phyloP scores from a whole-genome alignment of 108 stramenopile species.

The Nitzschia sp. region DNA sequence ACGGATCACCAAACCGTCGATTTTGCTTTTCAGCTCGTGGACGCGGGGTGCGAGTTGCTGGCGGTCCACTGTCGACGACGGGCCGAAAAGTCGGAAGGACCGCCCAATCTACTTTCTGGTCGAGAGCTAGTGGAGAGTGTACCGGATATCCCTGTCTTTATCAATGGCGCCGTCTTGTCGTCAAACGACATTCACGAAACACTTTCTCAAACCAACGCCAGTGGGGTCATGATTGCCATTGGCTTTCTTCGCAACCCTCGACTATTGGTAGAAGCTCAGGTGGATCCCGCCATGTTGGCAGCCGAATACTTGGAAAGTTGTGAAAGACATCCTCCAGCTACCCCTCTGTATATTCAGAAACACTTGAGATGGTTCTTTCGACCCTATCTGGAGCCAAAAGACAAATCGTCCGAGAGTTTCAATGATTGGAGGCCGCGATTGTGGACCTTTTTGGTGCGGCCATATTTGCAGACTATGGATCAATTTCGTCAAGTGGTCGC shows the following conservation, averaged over 20 bases:
- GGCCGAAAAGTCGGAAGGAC: constrained; percentile 43
- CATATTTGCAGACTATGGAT: constrained; percentile 41
- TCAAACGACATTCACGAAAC: constrained; percentile 16
- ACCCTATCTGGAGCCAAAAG: constrained; percentile 34
- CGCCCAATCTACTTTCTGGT: constrained; percentile 41
- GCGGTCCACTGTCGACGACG: constrained; percentile 52
- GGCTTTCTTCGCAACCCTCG: constrained; percentile 49
- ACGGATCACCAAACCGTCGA: constrained; percentile 34
- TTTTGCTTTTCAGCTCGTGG: constrained; percentile 33
- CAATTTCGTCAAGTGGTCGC: constrained; percentile 57
- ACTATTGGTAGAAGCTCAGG: constrained; percentile 7
- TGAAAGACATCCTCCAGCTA: constrained; percentile 51
- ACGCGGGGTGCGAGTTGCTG: constrained; percentile 46
- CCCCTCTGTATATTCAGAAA: constrained; percentile 55
- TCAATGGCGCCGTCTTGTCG: constrained; percentile 42
- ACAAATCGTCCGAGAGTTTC: constrained; percentile 32
- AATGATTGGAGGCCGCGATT: constrained; percentile 48
- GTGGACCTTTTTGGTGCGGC: constrained; percentile 60
- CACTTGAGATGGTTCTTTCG: constrained; percentile 70
- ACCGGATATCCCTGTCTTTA: constrained; percentile 32
- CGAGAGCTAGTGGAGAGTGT: constrained; percentile 35
- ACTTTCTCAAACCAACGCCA: constrained; percentile 38
- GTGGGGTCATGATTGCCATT: constrained; percentile 54
- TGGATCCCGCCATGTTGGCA: constrained; percentile 31
- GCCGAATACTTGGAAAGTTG: constrained; percentile 50